A percentile compares a stretch with the other conserved stretches of the same genome.
phyloP scores from a whole-genome alignment of 129 eudicot genomes.

The carrot (Daucus carota) region DH1_v3.0 NC_030383.2:54780001-54780500 shows the following conservation, averaged over 20 bases:
- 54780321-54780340: conserved; percentile 39
- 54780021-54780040: too few relatives aligned
- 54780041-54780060: background rate
- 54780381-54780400: conserved; percentile 44
- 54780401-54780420: conserved; percentile 25
- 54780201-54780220: conserved; percentile 4
- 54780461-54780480: background rate
- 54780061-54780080: background rate
- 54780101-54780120: background rate
- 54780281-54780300: conserved; percentile 47
- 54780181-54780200: background rate
- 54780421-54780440: conserved; percentile 33
- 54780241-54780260: conserved; percentile 52
- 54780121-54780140: background rate
- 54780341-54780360: conserved; percentile 43
- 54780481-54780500: background rate
- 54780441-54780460: background rate
- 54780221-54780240: conserved; percentile 31
- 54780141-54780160: conserved; percentile 8
- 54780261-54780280: conserved; percentile 49
- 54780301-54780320: conserved; percentile 61
- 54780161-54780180: background rate
- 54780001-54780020: too few relatives aligned
- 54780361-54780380: conserved; percentile 46
- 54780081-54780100: background rate